phyloP scores from a whole-genome alignment of 148 eudicot species.

The Persicaria maculosa region DNA sequence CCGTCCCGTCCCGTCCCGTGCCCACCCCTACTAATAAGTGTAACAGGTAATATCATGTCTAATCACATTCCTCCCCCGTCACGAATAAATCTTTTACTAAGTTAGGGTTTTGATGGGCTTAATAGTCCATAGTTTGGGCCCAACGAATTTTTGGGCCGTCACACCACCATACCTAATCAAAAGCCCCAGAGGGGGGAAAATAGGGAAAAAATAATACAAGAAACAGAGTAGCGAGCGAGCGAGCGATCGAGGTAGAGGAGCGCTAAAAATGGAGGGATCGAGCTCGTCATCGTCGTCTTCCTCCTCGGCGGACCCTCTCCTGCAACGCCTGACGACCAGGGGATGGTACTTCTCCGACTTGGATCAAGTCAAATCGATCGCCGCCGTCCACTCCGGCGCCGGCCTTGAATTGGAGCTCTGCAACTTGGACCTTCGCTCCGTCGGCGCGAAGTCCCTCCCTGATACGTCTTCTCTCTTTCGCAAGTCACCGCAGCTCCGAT shows the following conservation, averaged over 20 bases:
- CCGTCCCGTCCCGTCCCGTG: no score
- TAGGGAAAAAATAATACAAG: neutral
- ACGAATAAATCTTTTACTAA: no score
- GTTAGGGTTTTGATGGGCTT: neutral
- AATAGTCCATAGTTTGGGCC: neutral
- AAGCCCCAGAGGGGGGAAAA: no score
- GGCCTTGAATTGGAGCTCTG: slow-evolving; percentile 62
- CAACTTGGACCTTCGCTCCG: slow-evolving; percentile 51
- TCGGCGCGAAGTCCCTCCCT: slow-evolving; percentile 70
- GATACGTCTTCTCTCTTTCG: slow-evolving; percentile 48
- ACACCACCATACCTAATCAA: no score
- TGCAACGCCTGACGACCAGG: slow-evolving; percentile 33
- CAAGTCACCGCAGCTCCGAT: slow-evolving; percentile 40
- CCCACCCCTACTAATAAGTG: no score
- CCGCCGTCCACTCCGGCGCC: slow-evolving; percentile 31
- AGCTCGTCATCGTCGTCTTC: slow-evolving; percentile 11
- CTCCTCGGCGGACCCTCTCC: slow-evolving; percentile 26
- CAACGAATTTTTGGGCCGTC: no score
- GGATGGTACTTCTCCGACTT: slow-evolving; percentile 65
- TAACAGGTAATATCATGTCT: no score
- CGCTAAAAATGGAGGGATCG: slow-evolving; percentile 9
- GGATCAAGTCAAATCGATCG: slow-evolving; percentile 38
- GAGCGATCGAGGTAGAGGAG: neutral
- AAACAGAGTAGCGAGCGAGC: neutral
- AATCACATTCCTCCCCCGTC: no score